Base-by-base conservation (phyloP, 2,329 filamentous ascomycete species). In the Dendrostoma leiphaemia region DNA sequence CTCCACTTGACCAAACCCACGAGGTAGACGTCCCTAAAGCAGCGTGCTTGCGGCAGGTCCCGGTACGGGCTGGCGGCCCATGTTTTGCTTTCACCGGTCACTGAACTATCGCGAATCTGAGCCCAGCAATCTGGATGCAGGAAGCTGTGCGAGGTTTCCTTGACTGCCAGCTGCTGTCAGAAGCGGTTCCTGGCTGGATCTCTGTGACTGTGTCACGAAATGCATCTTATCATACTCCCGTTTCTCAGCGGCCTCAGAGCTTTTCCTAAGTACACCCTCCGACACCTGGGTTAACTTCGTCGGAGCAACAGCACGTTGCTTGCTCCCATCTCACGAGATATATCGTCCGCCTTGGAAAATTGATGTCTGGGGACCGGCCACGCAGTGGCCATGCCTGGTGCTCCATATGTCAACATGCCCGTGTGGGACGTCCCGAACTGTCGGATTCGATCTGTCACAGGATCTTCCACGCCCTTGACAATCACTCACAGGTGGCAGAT, bases 371-470 rank as follows among this genome's bases (percentile, higher is more conserved):
- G 21, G 32, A 43, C 51, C 26, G 31, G 32, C 26, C 35, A 37
- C 37, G 40, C 34, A 41, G 40, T 35, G 41, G 51, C 47, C 26
- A 37, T 28, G 29, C 9, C 26, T 21, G 8, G 26, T 9, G 17
- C 9, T 32, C 35, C 43, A 50, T 21, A 13, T 21, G 28, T 17
- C 19, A 15, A 19, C 28, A 44, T 48, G 56, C 48, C n/a, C 28
- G 43, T 49, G 32, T 37, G 53, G 48, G 48, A 51, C 52, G 48
- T 58, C 29, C 52, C 53, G 47, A 46, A 38, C 52, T 49, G 34
- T 52, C 52, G 52, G 56, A 55, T 52, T 46, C 44, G 34, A 55
- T n/a, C 12, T 37, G 23, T 51, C 21, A 21, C 19, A 12, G 38
- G 17, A 23, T 26, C 19, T n/a, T 26, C 23, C 15, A 15, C 21